These are phyloP conservation scores for Chenopodium formosanum DNA, from an alignment of 148 eudicot species.

Conservation along the genomic window DNA sequence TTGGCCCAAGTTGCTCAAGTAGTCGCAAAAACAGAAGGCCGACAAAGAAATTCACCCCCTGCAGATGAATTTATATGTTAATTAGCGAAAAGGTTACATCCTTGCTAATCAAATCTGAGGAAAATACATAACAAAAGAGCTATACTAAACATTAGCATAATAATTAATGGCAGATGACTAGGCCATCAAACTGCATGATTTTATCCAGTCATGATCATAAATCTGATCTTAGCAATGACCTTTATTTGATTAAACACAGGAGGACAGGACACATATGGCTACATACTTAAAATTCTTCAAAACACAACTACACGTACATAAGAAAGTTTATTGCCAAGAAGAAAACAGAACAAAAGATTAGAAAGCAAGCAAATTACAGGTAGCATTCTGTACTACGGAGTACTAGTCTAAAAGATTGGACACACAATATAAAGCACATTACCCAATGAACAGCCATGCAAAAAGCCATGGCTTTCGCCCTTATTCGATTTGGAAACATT, in stretches of 20 bases:
- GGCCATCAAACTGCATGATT: background rate
- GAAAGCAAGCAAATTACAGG: background rate
- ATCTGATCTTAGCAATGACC: background rate
- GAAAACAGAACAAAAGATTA: background rate
- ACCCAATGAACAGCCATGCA: constrained; percentile 97
- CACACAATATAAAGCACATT: constrained; percentile 23
- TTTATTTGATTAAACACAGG: background rate
- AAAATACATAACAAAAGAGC: background rate
- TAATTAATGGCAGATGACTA: background rate
- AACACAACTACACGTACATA: background rate
- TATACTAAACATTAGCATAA: background rate
- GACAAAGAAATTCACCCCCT: constrained; percentile 83
- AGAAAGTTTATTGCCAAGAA: background rate
- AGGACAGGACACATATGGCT: too few relatives aligned
- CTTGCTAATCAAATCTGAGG: background rate
- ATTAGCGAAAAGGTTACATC: constrained; percentile 1
- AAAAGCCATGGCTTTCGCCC: constrained; percentile 89
- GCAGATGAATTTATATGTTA: constrained; percentile 20
- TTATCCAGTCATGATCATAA: background rate
- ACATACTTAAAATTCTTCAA: background rate
- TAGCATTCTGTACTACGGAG: background rate
- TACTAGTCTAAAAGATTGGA: background rate
- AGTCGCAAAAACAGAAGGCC: constrained; percentile 71
- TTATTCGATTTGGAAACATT: constrained; percentile 67
- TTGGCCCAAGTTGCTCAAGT: constrained; percentile 75